Percentiles rank a stretch among this genome's conserved stretches.
phyloP scores from a whole-genome alignment of 2,329 filamentous ascomycete species.

The Lasiodiplodia sp. region DNA sequence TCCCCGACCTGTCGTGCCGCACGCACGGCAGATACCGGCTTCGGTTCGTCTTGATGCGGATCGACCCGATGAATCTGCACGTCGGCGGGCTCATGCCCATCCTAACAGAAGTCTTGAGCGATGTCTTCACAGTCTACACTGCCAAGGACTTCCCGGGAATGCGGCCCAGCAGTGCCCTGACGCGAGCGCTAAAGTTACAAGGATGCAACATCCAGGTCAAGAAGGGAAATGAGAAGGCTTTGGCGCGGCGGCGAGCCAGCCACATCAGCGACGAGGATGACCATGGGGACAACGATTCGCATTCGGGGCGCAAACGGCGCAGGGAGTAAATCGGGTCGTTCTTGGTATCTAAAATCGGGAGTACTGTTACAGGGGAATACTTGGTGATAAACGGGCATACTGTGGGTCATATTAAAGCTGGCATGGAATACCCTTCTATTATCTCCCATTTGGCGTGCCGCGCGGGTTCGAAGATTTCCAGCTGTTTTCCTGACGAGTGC shows the following conservation, averaged over 20 bases:
- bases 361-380: slow-evolving; percentile 22
- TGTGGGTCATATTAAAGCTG: slow-evolving; percentile 30
- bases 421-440: slow-evolving; percentile 30
- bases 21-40: slow-evolving; percentile 79
- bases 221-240: slow-evolving; percentile 76
- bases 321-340: slow-evolving; percentile 16
- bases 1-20: slow-evolving; percentile 81
- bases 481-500: slow-evolving; percentile 3
- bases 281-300: slow-evolving; percentile 42
- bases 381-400: slow-evolving; percentile 28
- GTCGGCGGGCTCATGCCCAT: slow-evolving; percentile 60
- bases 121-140: slow-evolving; percentile 80
- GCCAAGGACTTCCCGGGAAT: slow-evolving; percentile 89
- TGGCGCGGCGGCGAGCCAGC: slow-evolving; percentile 49
- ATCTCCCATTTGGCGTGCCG: slow-evolving; percentile 23
- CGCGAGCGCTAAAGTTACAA: slow-evolving; percentile 77
- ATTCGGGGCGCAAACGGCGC: slow-evolving; percentile 47
- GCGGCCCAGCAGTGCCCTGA: slow-evolving; percentile 76
- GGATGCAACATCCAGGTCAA: slow-evolving; percentile 86
- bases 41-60: slow-evolving; percentile 75
- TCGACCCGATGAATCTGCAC: slow-evolving; percentile 67
- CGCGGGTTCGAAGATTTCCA: slow-evolving; percentile 21
- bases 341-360: slow-evolving; percentile 25
- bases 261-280: slow-evolving; percentile 52
- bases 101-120: slow-evolving; percentile 65